Conservation (phyloP, 306 rosid genomes). For the Mucuna pruriens region DNA sequence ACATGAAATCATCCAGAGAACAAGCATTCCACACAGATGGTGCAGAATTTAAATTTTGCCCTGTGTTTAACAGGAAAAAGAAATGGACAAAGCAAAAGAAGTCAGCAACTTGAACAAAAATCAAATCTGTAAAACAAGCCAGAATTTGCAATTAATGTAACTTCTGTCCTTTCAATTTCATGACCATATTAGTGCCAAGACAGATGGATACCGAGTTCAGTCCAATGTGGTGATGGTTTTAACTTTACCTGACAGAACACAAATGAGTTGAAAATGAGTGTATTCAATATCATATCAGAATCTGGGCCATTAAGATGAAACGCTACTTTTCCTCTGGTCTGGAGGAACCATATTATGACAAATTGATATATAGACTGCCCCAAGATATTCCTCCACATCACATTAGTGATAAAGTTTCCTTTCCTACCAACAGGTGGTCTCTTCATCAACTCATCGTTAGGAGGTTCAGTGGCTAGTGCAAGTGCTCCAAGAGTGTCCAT, state of each 20-base stretch:
- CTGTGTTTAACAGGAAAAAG: not conserved
- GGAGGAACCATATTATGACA: conserved; percentile 84
- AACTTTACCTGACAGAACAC: conserved; percentile 93
- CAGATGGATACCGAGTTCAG: not conserved
- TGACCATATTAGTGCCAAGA: not conserved
- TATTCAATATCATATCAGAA: conserved; percentile 76
- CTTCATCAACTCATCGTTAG: conserved; percentile 85
- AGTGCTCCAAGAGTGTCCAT: conserved; percentile 99
- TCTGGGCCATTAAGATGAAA: conserved; percentile 77
- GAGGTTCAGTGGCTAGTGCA: conserved; percentile 97
- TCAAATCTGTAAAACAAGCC: not conserved
- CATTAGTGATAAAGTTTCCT: conserved; percentile 93
- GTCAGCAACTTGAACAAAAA: not conserved
- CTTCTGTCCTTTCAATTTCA: conserved; percentile 5
- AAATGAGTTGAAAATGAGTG: conserved; percentile 92
- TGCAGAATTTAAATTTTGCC: not conserved
- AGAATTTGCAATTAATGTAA: conserved; percentile 13
- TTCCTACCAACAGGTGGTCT: conserved; percentile 94
- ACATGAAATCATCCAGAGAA: conserved; percentile 20
- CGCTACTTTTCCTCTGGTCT: conserved; percentile 77
- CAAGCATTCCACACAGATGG: not conserved
- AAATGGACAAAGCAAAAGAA: conserved; percentile 7
- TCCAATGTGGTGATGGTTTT: conserved; percentile 30
- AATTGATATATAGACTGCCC: conserved; percentile 94
- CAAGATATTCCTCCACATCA: conserved; percentile 97